Percentiles rank a stretch among this genome's conserved stretches.
Evolutionary conservation across 495 filamentous ascomycete genomes (phyloP).

Genomic region (Lasiosphaeriaceae sp.): DNA sequence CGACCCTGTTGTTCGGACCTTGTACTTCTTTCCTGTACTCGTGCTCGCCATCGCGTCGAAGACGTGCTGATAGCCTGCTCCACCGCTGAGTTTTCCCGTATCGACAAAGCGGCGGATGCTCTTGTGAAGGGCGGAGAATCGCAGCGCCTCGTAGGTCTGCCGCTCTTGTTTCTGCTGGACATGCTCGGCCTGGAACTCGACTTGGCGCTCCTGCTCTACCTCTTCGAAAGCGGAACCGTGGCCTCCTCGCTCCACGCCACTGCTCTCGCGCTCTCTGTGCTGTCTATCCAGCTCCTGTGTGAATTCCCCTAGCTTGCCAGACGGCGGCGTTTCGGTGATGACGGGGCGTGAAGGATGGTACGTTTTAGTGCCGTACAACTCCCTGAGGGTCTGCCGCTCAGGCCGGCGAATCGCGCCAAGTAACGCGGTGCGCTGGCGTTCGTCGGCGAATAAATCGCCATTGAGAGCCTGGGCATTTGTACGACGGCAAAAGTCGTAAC

Average conservation of each 20-base stretch:
- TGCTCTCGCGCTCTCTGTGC: slow-evolving; percentile 15
- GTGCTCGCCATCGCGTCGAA: slow-evolving; percentile 24
- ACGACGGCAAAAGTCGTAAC: slow-evolving; percentile 47
- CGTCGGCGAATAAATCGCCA: slow-evolving; percentile 5
- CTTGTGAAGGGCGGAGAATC: slow-evolving; percentile 26
- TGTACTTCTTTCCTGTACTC: slow-evolving; percentile 17
- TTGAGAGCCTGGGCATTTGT: slow-evolving; percentile 10
- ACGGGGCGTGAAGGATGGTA: background rate
- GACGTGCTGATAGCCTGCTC: slow-evolving; percentile 20
- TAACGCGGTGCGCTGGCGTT: slow-evolving; percentile 6
- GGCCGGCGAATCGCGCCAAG: slow-evolving; percentile 19
- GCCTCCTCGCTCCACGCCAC: slow-evolving; percentile 15
- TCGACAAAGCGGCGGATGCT: slow-evolving; percentile 14
- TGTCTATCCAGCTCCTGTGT: slow-evolving; percentile 23
- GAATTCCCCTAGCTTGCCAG: slow-evolving; percentile 13
- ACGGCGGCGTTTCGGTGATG: background rate
- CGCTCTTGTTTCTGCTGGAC: slow-evolving; percentile 40
- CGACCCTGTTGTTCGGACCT: slow-evolving; percentile 17
- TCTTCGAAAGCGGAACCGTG: slow-evolving; percentile 35
- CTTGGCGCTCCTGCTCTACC: slow-evolving; percentile 47
- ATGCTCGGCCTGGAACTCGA: slow-evolving; percentile 36
- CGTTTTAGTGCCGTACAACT: slow-evolving; percentile 22
- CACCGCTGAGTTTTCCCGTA: slow-evolving; percentile 19
- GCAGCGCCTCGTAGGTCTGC: slow-evolving; percentile 8
- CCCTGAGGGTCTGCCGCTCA: slow-evolving; percentile 24